Base-by-base conservation (phyloP, 345 rosid species). In the Citrus australasica region DNA sequence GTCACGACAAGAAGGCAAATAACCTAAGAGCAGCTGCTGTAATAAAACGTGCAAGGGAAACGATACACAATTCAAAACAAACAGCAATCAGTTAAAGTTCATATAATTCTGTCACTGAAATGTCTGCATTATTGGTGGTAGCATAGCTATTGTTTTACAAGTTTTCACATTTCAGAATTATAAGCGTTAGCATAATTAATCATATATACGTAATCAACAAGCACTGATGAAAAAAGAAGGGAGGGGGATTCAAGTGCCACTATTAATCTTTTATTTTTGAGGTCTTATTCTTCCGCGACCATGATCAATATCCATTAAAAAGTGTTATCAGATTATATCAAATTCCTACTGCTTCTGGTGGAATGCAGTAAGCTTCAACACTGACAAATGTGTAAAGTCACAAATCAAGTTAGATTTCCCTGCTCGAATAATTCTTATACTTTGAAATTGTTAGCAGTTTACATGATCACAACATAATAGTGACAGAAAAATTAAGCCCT, bases 11-110 rank as follows among this genome's bases (percentile, higher is more conserved):
- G 88, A 83, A 66, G 92, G 90, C 56, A 92, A 84, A 84, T 86
- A 92, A 71, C 89, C 92, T 82, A 92, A 78, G 40, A 92, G 89
- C 74, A 92, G 86, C 93, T 90, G 86, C 75, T 67, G 74, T 27
- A 56, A 79, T 63, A 27, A 14, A 74, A 72, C 16, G 56, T 65
- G 32, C 48, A 33, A 63, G 60, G 75, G 61, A 22, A 70, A 63
- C 71, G 74, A 78, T 28, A 67, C 59, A 25, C 9, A 55, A 35
- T 38, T 9, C 16, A 67, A 35, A 70, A 22, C 53, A 69, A 22
- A 32, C 8, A 64, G 32, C 24, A 3, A 61, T 64, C 30, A n/a
- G 71, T 25, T 73, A 27, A 35, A 77, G 65, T n/a, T 66, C 51
- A 10, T 53, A 48, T 40, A 30, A 48, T 22, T 40, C 33, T 60